phyloP scores from a whole-genome alignment of 73 alveolate species.

The Uronychia binucleata region DNA sequence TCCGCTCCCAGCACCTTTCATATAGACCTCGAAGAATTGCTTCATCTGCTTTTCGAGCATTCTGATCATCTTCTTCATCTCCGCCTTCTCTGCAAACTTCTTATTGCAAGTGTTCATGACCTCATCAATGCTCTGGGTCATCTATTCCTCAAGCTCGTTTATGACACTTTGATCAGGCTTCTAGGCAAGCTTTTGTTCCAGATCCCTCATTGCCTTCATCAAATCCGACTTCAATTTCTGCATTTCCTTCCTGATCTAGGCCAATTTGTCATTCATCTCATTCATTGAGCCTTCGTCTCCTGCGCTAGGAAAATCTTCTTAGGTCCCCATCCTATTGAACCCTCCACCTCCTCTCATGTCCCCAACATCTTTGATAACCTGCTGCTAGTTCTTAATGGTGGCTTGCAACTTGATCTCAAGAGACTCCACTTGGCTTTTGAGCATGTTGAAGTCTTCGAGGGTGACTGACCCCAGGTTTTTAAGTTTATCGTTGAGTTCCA shows the following conservation, averaged over 20 bases:
- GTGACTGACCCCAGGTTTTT: neutral
- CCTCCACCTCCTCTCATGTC: neutral
- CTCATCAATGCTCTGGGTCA: slow-evolving; percentile 17
- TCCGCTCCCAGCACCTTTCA: slow-evolving; percentile 48
- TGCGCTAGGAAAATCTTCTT: neutral
- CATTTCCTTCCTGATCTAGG: neutral
- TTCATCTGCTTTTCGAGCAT: slow-evolving; percentile 74
- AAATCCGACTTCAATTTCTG: slow-evolving; percentile 1
- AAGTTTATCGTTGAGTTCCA: neutral
- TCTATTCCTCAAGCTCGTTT: slow-evolving; percentile 17
- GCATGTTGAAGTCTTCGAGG: neutral
- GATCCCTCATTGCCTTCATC: neutral
- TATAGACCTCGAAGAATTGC: neutral
- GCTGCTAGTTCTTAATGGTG: neutral
- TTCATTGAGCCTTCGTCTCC: neutral
- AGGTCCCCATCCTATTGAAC: neutral
- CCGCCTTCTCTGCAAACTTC: slow-evolving; percentile 88
- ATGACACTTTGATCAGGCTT: slow-evolving; percentile 19
- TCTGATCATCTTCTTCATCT: slow-evolving; percentile 73
- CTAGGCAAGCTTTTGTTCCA: neutral
- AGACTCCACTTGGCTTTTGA: neutral
- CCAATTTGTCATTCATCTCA: neutral
- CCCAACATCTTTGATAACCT: neutral
- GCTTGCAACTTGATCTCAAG: neutral
- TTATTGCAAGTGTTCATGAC: slow-evolving; percentile 29